Base-by-base conservation (phyloP, 305 asterid species). In the Solanum chacoense region DNA sequence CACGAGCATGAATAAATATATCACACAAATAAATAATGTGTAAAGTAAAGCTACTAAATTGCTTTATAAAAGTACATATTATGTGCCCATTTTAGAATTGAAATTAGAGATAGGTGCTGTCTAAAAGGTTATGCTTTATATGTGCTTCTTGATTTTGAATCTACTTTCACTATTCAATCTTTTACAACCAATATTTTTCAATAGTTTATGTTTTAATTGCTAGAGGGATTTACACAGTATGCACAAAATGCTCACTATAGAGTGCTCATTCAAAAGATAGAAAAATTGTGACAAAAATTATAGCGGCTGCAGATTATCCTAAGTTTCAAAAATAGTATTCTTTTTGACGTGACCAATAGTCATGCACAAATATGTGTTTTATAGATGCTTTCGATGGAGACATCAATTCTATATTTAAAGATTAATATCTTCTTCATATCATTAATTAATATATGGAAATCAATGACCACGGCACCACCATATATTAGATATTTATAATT, bases 1-100 rank as follows among this genome's bases (percentile, higher is more conserved):
- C 96, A 92, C 96, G 50, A 89, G 93, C 93, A 31, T 89, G 40
- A 42, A 24, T 11, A 28, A 65, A 2, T 18, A 24, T 8, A 71
- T 22, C 3, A 11, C 4, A 72, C 3, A 81, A 38, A 20, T 37
- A 37, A 2, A 0, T 28, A 36, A 3, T 73, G 88, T 36, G 16
- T 75, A 75, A 32, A 31, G 38, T n/a, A 90, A 90, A 87, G 86
- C 86, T 55, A 84, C 34, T 20, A 26, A 5, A 81, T 81, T 81
- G 71, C 71, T 45, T 81, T 81, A 42, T 34, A 81, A 81, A 81
- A 42, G 38, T 28, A 81, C 38, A 42, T 26, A 42, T 45, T 4
- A 38, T n/a, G 20, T 81, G 86, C 18, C 28, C 71, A 79, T 38
- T 38, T 37, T 37, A 40, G 24, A 28, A 80, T 38, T 38, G 24